A percentile compares a stretch with the other conserved stretches of the same genome.
These are phyloP conservation scores for Stephanodiscus minutulus DNA, from an alignment of 108 stramenopile genomes.

Conservation along the genomic window DNA sequence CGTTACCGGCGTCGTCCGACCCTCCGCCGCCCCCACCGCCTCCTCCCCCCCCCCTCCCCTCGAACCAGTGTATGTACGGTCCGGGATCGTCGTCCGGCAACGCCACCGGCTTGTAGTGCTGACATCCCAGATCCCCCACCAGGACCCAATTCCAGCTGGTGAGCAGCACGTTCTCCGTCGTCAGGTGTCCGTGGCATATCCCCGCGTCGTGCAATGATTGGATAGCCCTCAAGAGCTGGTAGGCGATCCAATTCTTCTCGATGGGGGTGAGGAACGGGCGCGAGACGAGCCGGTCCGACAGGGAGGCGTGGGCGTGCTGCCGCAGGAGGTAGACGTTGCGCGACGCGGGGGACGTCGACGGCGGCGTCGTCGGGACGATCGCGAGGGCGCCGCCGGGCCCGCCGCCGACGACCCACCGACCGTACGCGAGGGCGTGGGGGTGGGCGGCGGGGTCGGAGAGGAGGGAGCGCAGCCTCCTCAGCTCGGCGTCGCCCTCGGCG, in stretches of 20 bases:
- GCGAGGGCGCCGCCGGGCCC: constrained; percentile 9
- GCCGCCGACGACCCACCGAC: constrained; percentile 42
- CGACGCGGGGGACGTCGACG: neutral
- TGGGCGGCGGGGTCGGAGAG: constrained; percentile 37
- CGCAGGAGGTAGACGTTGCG: constrained; percentile 78
- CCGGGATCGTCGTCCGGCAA: constrained; percentile 95
- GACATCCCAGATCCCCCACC: constrained; percentile 90
- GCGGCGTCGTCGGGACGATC: constrained; percentile 4
- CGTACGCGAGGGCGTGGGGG: constrained; percentile 44
- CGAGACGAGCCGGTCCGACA: constrained; percentile 88
- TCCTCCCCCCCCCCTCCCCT: constrained; percentile 47
- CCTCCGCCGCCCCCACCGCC: constrained; percentile 31
- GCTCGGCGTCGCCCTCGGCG: constrained; percentile 47
- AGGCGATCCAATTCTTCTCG: constrained; percentile 94
- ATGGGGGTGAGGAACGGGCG: constrained; percentile 92
- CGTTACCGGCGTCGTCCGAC: neutral
- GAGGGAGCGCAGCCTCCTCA: constrained; percentile 41
- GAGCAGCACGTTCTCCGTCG: constrained; percentile 92
- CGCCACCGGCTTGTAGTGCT: constrained; percentile 79
- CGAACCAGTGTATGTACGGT: constrained; percentile 93
- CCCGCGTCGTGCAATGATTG: constrained; percentile 79
- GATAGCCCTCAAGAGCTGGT: constrained; percentile 88
- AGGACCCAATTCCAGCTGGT: constrained; percentile 93
- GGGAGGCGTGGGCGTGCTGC: constrained; percentile 87
- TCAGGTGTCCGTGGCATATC: constrained; percentile 93